phyloP scores from a whole-genome alignment of 306 rosid genomes.

The Citrullus amarus region DNA sequence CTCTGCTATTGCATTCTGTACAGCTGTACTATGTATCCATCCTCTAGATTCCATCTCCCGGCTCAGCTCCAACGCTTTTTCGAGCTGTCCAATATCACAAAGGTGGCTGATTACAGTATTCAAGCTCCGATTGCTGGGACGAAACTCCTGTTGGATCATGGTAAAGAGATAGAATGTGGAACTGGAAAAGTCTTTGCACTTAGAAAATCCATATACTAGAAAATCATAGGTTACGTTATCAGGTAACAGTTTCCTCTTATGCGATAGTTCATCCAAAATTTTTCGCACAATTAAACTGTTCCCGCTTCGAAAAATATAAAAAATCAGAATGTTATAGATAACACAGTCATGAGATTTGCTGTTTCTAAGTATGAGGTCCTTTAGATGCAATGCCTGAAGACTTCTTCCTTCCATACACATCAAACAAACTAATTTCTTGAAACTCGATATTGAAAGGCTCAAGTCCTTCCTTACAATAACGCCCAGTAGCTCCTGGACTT shows the following conservation, averaged over 20 bases:
- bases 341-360: constrained; percentile 23
- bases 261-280: constrained; percentile 37
- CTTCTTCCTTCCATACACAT: constrained; percentile 43
- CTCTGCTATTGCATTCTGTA: constrained; percentile 48
- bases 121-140: constrained; percentile 58
- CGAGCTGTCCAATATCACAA: constrained; percentile 45
- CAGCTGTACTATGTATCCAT: constrained; percentile 52
- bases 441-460: constrained; percentile 40
- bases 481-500: constrained; percentile 52
- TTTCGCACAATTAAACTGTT: constrained; percentile 28
- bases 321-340: constrained; percentile 58
- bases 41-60: constrained; percentile 55
- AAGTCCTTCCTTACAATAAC: constrained; percentile 34
- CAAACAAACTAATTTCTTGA: constrained; percentile 32
- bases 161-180: constrained; percentile 35
- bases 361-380: constrained; percentile 46
- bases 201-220: constrained; percentile 58
- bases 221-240: constrained; percentile 56
- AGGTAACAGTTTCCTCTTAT: constrained; percentile 34
- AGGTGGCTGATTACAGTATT: constrained; percentile 40
- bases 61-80: constrained; percentile 50
- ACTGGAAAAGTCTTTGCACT: constrained; percentile 39
- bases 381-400: constrained; percentile 34
- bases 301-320: constrained; percentile 44
- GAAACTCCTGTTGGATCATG: constrained; percentile 52